Base-by-base conservation (phyloP, 148 eudicot genomes). In the Rhododendron ferrugineum region DNA sequence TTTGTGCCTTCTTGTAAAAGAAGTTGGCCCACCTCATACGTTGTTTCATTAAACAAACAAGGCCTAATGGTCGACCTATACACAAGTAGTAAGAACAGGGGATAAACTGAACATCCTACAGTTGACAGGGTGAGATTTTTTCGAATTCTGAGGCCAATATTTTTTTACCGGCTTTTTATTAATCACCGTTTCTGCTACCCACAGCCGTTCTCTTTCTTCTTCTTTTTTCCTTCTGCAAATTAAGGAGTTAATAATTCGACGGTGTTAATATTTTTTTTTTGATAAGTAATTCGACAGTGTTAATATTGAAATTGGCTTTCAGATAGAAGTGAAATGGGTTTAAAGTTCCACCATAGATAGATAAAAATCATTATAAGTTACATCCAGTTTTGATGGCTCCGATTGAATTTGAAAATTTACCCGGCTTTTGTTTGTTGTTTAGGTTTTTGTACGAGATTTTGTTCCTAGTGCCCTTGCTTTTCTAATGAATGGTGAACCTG, bases 371-470 rank as follows among this genome's bases (percentile, higher is more conserved):
- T 52, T 46, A 16, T 23, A 74, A 40, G 58, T 44, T 50, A 16
- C 6, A 20, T 46, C 28, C 82, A 22, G 37, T 30, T 60, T 47
- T 76, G 79, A 26, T 54, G 47, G 56, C n/a, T 28, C 80, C 26
- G 50, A 72, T 34, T 16, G 37, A 49, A 37, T 64, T 52, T 49
- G 34, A 58, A 60, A 60, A 34, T 81, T 37, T 60, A 14, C 40
- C 50, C 8, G 40, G 11, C 16, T 81, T 82, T 86, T 66, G 72
- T 83, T 46, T 56, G 20, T 44, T 85, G 46, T 86, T 83, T 86
- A 97, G 99, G 99, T 97, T 47, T 97, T 97, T 83, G 99, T 97
- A 49, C 95, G 99, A 20, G 99, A 97, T 92, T 97, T 97, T 86
- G 98, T 97, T 30, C 99, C 99, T 22, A 97, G 99, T 92, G 99